phyloP scores from a whole-genome alignment of 1,284 basidiomycete species.

The Trametes pubescens region DNA sequence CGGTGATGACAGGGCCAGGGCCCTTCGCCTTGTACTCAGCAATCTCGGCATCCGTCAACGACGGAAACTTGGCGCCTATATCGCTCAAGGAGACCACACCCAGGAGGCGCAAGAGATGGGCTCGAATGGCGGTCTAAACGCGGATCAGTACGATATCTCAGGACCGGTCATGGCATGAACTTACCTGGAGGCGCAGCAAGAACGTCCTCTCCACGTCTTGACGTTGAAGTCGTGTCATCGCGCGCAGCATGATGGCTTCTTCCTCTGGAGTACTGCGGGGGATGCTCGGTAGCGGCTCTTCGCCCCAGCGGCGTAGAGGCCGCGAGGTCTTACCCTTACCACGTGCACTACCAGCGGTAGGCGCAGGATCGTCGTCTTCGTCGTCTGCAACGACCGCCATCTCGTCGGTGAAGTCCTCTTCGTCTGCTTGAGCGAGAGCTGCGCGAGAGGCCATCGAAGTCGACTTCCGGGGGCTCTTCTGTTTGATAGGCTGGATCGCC shows the following conservation, averaged over 20 bases:
- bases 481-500: too few species aligned
- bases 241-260: not conserved
- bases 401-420: slow-evolving; percentile 2
- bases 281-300: not conserved
- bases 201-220: slow-evolving; percentile 4
- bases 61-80: not conserved
- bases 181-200: slow-evolving; percentile 1
- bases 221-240: not conserved
- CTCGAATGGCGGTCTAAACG: not conserved
- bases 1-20: not conserved
- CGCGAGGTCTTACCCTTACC: too few species aligned
- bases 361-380: not conserved
- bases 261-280: not conserved
- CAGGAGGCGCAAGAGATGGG: not conserved
- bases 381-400: not conserved
- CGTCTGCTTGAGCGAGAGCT: not conserved
- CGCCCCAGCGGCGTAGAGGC: too few species aligned
- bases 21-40: not conserved
- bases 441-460: not conserved
- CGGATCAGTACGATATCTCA: too few species aligned
- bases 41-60: not conserved
- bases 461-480: not conserved
- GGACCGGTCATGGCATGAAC: not conserved
- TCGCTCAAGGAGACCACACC: not conserved
- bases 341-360: not conserved